phyloP scores from a whole-genome alignment of 2,329 filamentous ascomycete species.

The Ambrosiella cleistominuta region DNA sequence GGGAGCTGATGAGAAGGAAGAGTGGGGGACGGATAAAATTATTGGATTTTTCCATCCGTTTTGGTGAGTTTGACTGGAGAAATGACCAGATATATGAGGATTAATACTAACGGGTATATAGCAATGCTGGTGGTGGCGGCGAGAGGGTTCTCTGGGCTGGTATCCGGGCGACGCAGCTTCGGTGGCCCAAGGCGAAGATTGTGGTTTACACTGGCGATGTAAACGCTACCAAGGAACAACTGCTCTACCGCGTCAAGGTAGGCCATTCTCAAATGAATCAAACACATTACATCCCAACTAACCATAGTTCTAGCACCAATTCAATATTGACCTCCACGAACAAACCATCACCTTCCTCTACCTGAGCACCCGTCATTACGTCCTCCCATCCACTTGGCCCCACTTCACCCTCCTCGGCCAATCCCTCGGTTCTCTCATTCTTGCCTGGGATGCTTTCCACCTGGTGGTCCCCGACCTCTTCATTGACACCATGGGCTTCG shows the following conservation, averaged over 20 bases:
- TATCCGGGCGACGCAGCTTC: slow-evolving; percentile 72
- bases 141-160: slow-evolving; percentile 95
- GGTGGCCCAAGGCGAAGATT: slow-evolving; percentile 77
- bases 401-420: slow-evolving; percentile 89
- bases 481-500: slow-evolving; percentile 96
- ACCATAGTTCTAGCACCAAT: slow-evolving; percentile 43
- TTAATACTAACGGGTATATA: slow-evolving; percentile 20
- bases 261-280: slow-evolving; percentile 10
- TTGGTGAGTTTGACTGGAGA: slow-evolving; percentile 40
- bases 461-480: slow-evolving; percentile 85
- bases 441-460: slow-evolving; percentile 87
- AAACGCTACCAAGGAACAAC: slow-evolving; percentile 62
- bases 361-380: slow-evolving; percentile 70
- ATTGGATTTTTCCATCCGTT: slow-evolving; percentile 97
- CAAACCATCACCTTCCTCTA: slow-evolving; percentile 79
- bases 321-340: slow-evolving; percentile 78
- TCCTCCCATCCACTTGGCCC: slow-evolving; percentile 75
- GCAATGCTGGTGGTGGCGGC: slow-evolving; percentile 88
- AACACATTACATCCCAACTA: slow-evolving; percentile 6
- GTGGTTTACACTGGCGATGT: slow-evolving; percentile 93
- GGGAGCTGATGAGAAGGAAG: slow-evolving; percentile 46
- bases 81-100: neutral
- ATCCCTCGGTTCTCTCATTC: slow-evolving; percentile 68
- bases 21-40: slow-evolving; percentile 56
- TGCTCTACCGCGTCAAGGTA: slow-evolving; percentile 61